phyloP scores from a whole-genome alignment of 2,329 filamentous ascomycete genomes.

The Diaporthe sp. region DNA sequence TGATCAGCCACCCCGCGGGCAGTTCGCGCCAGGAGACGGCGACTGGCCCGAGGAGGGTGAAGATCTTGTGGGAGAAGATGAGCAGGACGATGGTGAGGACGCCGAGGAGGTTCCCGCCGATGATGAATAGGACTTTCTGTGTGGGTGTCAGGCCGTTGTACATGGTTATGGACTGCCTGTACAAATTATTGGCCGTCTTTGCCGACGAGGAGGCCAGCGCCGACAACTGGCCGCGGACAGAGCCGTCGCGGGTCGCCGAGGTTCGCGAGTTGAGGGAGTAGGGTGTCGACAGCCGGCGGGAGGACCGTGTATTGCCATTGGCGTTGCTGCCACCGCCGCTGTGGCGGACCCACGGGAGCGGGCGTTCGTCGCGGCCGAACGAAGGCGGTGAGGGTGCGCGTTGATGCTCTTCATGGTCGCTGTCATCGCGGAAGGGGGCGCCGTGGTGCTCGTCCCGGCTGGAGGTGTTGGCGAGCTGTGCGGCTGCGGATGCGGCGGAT shows the following conservation, averaged over 20 bases:
- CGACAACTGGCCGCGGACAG: slow-evolving; percentile 40
- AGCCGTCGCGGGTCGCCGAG: slow-evolving; percentile 42
- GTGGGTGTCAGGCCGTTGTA: slow-evolving; percentile 70
- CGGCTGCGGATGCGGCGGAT: slow-evolving; percentile 49
- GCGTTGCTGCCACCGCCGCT: background rate
- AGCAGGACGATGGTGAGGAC: slow-evolving; percentile 77
- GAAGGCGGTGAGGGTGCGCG: background rate
- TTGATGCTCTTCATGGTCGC: slow-evolving; percentile 3
- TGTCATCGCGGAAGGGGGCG: slow-evolving; percentile 45
- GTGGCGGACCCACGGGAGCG: slow-evolving; percentile 53
- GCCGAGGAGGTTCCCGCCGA: slow-evolving; percentile 63
- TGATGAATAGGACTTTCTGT: slow-evolving; percentile 72
- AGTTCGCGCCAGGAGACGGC: slow-evolving; percentile 84
- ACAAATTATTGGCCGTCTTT: slow-evolving; percentile 58
- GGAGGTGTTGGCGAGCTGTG: slow-evolving; percentile 43
- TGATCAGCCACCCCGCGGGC: slow-evolving; percentile 78
- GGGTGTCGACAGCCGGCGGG: slow-evolving; percentile 59
- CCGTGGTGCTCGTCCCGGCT: slow-evolving; percentile 7
- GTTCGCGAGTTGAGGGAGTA: slow-evolving; percentile 50
- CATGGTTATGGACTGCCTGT: slow-evolving; percentile 59
- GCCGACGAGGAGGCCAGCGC: slow-evolving; percentile 57
- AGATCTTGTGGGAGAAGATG: slow-evolving; percentile 84
- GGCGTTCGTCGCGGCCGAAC: background rate
- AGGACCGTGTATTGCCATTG: slow-evolving; percentile 44
- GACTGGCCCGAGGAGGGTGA: slow-evolving; percentile 78